phyloP scores from a whole-genome alignment of 2,329 filamentous ascomycete genomes.

The Aspergillus sp. region DNA sequence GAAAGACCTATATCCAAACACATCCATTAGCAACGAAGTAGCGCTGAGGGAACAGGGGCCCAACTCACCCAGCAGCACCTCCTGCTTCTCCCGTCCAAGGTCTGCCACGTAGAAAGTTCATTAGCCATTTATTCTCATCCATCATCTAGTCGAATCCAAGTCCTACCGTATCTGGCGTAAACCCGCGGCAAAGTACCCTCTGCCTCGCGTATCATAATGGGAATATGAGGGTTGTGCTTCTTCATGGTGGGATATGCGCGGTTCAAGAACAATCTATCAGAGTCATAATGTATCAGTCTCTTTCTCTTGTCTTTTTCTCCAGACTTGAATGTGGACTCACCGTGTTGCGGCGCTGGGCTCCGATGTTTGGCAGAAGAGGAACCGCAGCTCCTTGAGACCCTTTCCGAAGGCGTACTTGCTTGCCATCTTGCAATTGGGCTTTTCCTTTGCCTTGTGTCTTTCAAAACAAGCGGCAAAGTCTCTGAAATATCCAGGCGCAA shows the following conservation, averaged over 20 bases:
- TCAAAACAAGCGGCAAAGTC: too few relatives aligned
- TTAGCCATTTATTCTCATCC: conserved; percentile 9
- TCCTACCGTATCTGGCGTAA: conserved; percentile 83
- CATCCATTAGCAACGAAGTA: not conserved
- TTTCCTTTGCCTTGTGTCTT: too few relatives aligned
- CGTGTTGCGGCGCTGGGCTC: conserved; percentile 82
- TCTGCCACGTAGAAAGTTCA: conserved; percentile 35
- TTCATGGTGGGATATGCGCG: conserved; percentile 97
- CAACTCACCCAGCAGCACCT: conserved; percentile 50
- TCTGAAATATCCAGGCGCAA: too few relatives aligned
- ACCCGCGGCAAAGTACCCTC: conserved; percentile 74
- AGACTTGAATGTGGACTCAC: conserved; percentile 45
- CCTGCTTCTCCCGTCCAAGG: conserved; percentile 60
- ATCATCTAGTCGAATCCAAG: not conserved
- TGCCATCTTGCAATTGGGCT: conserved; percentile 53
- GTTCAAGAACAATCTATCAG: conserved; percentile 70
- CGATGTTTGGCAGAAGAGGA: conserved; percentile 92
- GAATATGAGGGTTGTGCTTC: conserved; percentile 91
- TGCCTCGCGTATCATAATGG: conserved; percentile 92
- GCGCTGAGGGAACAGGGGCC: not conserved
- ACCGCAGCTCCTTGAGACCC: conserved; percentile 87
- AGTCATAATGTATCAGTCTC: not conserved
- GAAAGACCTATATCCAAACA: conserved; percentile 46
- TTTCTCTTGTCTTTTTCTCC: not conserved
- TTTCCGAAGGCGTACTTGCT: conserved; percentile 87